Evolutionary conservation across 495 filamentous ascomycete species (phyloP).

Genomic region (Hypomontagnella monticulosa): DNA sequence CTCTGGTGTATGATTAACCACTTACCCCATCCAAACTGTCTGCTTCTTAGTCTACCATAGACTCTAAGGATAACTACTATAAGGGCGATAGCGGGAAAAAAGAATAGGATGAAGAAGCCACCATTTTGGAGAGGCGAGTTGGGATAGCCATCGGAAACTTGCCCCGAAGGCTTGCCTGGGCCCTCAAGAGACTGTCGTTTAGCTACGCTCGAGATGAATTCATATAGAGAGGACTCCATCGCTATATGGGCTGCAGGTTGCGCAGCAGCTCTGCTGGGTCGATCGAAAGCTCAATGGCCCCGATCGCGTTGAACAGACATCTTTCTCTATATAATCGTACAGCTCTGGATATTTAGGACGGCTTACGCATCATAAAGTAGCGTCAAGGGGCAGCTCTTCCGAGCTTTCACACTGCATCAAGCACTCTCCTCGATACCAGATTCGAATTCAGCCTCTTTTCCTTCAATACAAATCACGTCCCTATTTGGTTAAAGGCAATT

Average conservation of each 20-base stretch:
- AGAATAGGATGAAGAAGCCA: conserved; percentile 43
- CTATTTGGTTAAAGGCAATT: conserved; percentile 27
- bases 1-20: not conserved
- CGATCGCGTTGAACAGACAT: conserved; percentile 18
- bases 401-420: not conserved
- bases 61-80: conserved; percentile 40
- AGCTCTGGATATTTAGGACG: conserved; percentile 14
- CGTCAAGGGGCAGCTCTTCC: conserved; percentile 11
- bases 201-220: conserved; percentile 23
- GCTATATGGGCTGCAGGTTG: not conserved
- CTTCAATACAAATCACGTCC: conserved; percentile 21
- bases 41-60: conserved; percentile 43
- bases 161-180: conserved; percentile 27
- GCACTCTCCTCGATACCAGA: conserved; percentile 7
- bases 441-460: conserved; percentile 40
- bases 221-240: conserved; percentile 40
- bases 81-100: conserved; percentile 39
- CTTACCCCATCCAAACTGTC: conserved; percentile 52
- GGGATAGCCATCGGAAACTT: conserved; percentile 30
- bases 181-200: conserved; percentile 31
- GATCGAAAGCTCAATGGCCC: conserved; percentile 6
- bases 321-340: conserved; percentile 33
- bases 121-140: conserved; percentile 44
- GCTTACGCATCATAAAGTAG: conserved; percentile 11
- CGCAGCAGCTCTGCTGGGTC: conserved; percentile 5